Conservation (phyloP, 805 yeast species). For the Metschnikowia bowlesiae region DNA sequence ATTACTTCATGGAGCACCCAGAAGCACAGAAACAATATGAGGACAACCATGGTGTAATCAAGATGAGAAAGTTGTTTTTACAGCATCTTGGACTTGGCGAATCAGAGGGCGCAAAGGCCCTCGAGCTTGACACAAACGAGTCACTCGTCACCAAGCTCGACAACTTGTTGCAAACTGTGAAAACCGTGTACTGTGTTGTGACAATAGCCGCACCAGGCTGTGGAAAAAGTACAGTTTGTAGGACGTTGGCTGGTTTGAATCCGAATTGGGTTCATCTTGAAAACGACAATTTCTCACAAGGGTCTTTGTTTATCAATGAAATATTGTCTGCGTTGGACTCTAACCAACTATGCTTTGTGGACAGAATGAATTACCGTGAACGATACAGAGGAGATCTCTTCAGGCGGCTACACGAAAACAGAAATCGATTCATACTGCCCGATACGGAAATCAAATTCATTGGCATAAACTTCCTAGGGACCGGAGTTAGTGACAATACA, state of each 20-base stretch:
- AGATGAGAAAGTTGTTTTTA: constrained; percentile 64
- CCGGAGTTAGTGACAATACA: constrained; percentile 25
- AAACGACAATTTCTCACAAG: constrained; percentile 65
- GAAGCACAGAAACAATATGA: constrained; percentile 42
- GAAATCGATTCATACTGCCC: constrained; percentile 26
- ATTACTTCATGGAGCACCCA: constrained; percentile 49
- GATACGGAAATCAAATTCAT: constrained; percentile 49
- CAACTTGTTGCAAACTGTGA: constrained; percentile 19
- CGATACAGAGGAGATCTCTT: constrained; percentile 68
- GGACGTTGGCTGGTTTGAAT: constrained; percentile 52
- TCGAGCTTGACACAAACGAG: constrained; percentile 41
- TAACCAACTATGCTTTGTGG: constrained; percentile 59
- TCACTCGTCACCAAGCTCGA: constrained; percentile 17
- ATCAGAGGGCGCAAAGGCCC: constrained; percentile 55
- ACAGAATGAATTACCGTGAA: constrained; percentile 73
- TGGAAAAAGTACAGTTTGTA: constrained; percentile 84
- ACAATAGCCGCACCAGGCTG: constrained; percentile 92
- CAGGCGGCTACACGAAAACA: constrained; percentile 41
- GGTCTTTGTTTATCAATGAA: constrained; percentile 44
- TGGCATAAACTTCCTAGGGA: constrained; percentile 61
- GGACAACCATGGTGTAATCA: constrained; percentile 68
- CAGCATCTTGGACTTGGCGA: constrained; percentile 38
- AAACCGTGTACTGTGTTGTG: constrained; percentile 52
- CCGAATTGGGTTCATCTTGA: constrained; percentile 72
- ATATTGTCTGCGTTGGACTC: constrained; percentile 36